These are phyloP conservation scores for Lecanosticta acicola DNA, from an alignment of 2,329 filamentous ascomycete species.

Conservation along the genomic window DNA sequence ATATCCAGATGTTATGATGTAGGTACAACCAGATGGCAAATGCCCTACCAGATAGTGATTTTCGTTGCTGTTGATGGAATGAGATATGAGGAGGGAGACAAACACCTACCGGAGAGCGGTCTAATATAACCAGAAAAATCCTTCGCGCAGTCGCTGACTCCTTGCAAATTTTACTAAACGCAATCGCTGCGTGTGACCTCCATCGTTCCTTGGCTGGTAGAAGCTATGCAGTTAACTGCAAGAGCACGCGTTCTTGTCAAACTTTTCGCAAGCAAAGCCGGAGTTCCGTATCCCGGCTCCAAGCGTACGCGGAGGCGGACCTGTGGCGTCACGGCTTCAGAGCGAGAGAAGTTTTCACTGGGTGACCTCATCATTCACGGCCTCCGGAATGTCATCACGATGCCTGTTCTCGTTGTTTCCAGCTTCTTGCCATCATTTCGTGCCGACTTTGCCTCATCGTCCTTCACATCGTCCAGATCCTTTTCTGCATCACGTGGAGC, in stretches of 20 bases:
- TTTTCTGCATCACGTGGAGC: neutral
- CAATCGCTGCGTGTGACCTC: slow-evolving; percentile 15
- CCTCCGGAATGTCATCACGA: neutral
- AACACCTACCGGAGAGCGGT: slow-evolving; percentile 3
- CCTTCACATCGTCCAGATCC: neutral
- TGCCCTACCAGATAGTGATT: slow-evolving; percentile 1
- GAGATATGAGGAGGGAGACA: slow-evolving; percentile 5
- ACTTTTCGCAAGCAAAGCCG: neutral
- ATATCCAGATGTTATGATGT: neutral
- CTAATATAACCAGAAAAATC: slow-evolving; percentile 9
- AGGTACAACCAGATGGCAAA: slow-evolving; percentile 1
- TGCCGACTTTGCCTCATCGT: slow-evolving; percentile 12
- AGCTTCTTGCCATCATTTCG: slow-evolving; percentile 12
- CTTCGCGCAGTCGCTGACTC: slow-evolving; percentile 2
- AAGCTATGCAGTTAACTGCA: slow-evolving; percentile 21
- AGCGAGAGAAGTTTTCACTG: neutral
- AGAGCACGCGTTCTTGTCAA: slow-evolving; percentile 1
- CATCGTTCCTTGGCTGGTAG: slow-evolving; percentile 9
- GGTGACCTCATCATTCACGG: neutral
- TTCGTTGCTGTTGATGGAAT: slow-evolving; percentile 10
- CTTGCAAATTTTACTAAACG: slow-evolving; percentile 9
- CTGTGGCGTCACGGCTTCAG: slow-evolving; percentile 1
- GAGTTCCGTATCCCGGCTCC: neutral
- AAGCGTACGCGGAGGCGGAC: neutral
- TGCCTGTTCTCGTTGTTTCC: slow-evolving; percentile 13